Evolutionary conservation across 2,329 filamentous ascomycete genomes (phyloP).

Genomic region (Piedraia hortae): DNA sequence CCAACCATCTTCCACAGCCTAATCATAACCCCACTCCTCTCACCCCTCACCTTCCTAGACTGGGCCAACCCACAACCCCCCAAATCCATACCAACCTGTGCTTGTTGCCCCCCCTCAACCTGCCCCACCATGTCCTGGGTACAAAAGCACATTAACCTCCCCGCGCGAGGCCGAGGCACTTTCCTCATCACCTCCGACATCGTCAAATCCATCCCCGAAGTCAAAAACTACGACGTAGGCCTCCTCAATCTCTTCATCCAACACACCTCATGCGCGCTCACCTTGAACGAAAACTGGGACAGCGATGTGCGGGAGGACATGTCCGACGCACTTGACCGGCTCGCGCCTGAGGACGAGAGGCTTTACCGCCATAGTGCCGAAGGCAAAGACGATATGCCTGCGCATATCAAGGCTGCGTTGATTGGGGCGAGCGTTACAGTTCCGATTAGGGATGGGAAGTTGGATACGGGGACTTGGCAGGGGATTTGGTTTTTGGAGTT

Average conservation of each 20-base stretch:
- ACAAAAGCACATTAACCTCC: slow-evolving; percentile 64
- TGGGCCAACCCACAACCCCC: neutral
- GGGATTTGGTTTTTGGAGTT: slow-evolving; percentile 93
- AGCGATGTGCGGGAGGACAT: slow-evolving; percentile 60
- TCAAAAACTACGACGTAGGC: slow-evolving; percentile 59
- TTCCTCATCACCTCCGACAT: slow-evolving; percentile 74
- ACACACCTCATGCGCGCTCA: slow-evolving; percentile 77
- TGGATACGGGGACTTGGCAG: slow-evolving; percentile 53
- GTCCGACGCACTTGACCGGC: slow-evolving; percentile 74
- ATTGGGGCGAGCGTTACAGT: slow-evolving; percentile 74
- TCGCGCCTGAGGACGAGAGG: slow-evolving; percentile 50
- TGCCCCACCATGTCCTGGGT: slow-evolving; percentile 32
- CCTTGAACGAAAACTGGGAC: slow-evolving; percentile 80
- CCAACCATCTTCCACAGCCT: neutral
- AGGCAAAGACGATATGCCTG: slow-evolving; percentile 86
- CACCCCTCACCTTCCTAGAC: neutral
- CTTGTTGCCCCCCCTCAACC: slow-evolving; percentile 10
- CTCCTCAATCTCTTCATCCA: slow-evolving; percentile 77
- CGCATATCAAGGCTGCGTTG: slow-evolving; percentile 77
- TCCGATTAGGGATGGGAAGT: slow-evolving; percentile 61
- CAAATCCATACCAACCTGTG: slow-evolving; percentile 6
- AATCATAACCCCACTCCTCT: neutral
- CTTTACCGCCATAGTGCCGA: slow-evolving; percentile 73
- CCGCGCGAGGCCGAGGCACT: slow-evolving; percentile 47
- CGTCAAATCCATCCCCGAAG: slow-evolving; percentile 43